Base-by-base conservation (phyloP, 2,329 filamentous ascomycete genomes). In the Fusarium sublunatum region DNA sequence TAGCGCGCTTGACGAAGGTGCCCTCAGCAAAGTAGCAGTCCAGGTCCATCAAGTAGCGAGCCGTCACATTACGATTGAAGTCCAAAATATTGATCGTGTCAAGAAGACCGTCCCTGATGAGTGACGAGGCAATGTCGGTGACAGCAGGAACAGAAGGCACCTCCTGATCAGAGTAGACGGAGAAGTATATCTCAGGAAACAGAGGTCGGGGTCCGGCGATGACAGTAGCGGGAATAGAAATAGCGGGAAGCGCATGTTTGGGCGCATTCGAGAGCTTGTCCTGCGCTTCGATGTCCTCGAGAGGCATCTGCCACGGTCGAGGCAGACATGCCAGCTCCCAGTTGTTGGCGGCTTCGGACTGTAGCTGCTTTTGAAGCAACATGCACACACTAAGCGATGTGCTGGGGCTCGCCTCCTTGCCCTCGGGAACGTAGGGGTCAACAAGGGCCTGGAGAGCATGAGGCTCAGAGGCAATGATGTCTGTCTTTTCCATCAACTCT, bases 41-140 rank as follows among this genome's bases (percentile, higher is more conserved):
- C 32, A 97, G 83, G 70, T 98, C 93, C 71, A 97, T 96, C 32
- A 99, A 81, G 70, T 92, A 95, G 55, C 93, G 92, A 35, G 95
- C 94, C 0, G 91, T 90, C 31, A 89, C 86, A 69, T 93, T 91
- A 60, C 95, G 89, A 77, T 98, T 99, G 80, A 92, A 97, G 78
- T 98, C 87, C 13, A 99, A 83, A 47, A 92, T 89, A 73, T 97
- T 97, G 77, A 99, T 95, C 0, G 93, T 97, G 74, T 99, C 95
- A 35, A 92, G 84, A 52, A 98, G 84, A 1, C 88, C 88, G 75
- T 99, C 95, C 43, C 95, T 88, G 55, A 99, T 84, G 35, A 99
- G 79, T 7, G 90, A 93, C 1, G 93, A 88, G 2, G 93, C 89
- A 69, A 97, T 89, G 73, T 88, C 86, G 4, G 86, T 85, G 10